Percentiles rank a stretch among this genome's conserved stretches.
Conservation (phyloP, 441 rosid species). For the Adansonia madagascariensis region DNA sequence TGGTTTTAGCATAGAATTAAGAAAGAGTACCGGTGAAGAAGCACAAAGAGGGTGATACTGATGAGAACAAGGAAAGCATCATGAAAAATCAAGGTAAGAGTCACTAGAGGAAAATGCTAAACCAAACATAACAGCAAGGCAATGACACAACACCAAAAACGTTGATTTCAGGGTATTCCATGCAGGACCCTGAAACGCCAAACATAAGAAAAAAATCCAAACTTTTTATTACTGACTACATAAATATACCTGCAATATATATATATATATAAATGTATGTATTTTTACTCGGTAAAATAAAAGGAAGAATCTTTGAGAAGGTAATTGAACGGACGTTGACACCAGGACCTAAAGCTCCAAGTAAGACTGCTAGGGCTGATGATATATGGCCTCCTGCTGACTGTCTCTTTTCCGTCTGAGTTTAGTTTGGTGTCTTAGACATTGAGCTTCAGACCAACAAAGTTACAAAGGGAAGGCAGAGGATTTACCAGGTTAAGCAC, state of each 20-base stretch:
- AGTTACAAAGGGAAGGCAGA: background rate
- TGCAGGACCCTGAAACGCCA: constrained; percentile 70
- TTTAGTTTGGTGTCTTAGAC: constrained; percentile 1
- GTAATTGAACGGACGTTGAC: background rate
- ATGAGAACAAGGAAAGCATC: constrained; percentile 73
- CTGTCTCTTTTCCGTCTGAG: background rate
- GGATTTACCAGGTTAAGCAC: background rate
- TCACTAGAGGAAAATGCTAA: constrained; percentile 83
- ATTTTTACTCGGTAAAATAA: background rate
- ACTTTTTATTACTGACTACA: background rate
- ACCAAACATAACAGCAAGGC: constrained; percentile 75
- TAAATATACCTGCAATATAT: background rate
- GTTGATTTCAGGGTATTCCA: constrained; percentile 78
- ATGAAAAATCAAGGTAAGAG: constrained; percentile 63
- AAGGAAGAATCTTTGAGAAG: background rate
- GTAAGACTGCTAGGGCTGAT: no score
- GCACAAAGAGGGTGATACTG: constrained; percentile 70
- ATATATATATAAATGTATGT: no score
- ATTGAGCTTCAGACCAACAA: background rate
- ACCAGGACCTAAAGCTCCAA: no score
- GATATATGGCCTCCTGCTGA: no score
- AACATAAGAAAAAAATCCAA: constrained; percentile 15
- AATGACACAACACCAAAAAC: constrained; percentile 69
- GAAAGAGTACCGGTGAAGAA: constrained; percentile 69
- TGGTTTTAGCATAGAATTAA: background rate